A percentile compares a stretch with the other conserved stretches of the same genome.
Evolutionary conservation across 2,329 filamentous ascomycete species (phyloP).

Genomic region (Phyllosticta paracitricarpa): DNA sequence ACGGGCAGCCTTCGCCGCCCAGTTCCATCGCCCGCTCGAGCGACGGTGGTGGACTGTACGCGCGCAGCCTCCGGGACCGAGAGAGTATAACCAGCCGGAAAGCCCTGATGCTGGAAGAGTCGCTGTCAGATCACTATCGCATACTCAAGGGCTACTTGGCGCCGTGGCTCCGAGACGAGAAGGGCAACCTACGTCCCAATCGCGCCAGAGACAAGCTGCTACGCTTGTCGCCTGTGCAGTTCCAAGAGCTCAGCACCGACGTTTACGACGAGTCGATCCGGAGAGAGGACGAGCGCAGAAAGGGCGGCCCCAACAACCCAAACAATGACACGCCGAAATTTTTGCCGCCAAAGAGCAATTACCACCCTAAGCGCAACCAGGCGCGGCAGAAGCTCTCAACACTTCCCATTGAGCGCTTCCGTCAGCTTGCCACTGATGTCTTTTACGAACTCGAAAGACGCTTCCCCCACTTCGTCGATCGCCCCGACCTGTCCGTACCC

Average conservation of each 20-base stretch:
- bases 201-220: constrained; percentile 91
- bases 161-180: constrained; percentile 61
- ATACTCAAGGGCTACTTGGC: constrained; percentile 69
- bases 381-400: constrained; percentile 93
- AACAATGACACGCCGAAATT: constrained; percentile 43
- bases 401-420: constrained; percentile 74
- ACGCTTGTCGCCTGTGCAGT: constrained; percentile 81
- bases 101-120: constrained; percentile 51
- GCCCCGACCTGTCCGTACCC: constrained; percentile 29
- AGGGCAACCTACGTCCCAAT: constrained; percentile 65
- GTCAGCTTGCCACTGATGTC: constrained; percentile 88
- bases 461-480: constrained; percentile 71
- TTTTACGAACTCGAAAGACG: constrained; percentile 89
- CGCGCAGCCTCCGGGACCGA: constrained; percentile 37
- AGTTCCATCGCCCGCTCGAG: constrained; percentile 81
- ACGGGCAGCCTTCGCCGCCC: constrained; percentile 65
- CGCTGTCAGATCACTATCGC: constrained; percentile 71
- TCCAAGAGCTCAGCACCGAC: constrained; percentile 94
- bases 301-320: constrained; percentile 38
- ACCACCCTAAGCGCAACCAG: constrained; percentile 95
- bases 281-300: constrained; percentile 55
- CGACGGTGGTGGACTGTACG: constrained; percentile 61
- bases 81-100: constrained; percentile 50
- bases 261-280: constrained; percentile 92
- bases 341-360: constrained; percentile 74